Evolutionary conservation across 371 early-diverging fungal species (phyloP), one percentile per base, ranked within the genome.

Genomic region (Mortierella sp.): DNA sequence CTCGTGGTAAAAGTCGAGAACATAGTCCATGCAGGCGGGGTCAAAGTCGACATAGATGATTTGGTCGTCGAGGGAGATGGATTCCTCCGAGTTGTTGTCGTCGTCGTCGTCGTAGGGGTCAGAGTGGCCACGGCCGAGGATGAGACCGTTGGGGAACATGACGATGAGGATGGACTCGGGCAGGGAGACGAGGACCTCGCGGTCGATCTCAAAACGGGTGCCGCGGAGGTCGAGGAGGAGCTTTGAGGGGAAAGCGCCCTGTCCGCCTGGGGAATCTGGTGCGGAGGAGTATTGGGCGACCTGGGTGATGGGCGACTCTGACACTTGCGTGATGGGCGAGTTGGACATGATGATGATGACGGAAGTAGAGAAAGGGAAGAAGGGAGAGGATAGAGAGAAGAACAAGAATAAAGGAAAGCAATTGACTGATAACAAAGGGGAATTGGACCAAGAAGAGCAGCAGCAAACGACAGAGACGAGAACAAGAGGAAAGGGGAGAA

Each of bases 91-190:
- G 52, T 87, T 85, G 43, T 79, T 90, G 69, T 85, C 85, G 47
- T 87, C 87, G 47, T 87, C 87, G 44, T 89, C 90, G 41, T 88
- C 90, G 48, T 88, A 89, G 67, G 79, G 80, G 29, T 87, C 87
- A 14, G 85, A 86, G 31, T 88, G 85, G 41, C 88, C 87, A 43
- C 90, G 87, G 24, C 91, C 88, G 6, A 93, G 88, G 39, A 92
- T 86, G 66, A 94, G 87, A 6, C 95, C 95, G 68, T 93, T 91
- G 14, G 95, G 95, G 74, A 95, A 95, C 95, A 95, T 95, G 79
- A 93, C 93, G 85, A 92, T 91, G 64, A 95, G 86, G 67, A 95
- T 85, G 65, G 92, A 91, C 77, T 95, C 95, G 11, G 95, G 95
- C 39, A 95, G 84, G 77, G 90, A 91, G 79, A 92, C 88, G 7